phyloP scores from a whole-genome alignment of 2,329 filamentous ascomycete genomes.

The Penicillium sp. region DNA sequence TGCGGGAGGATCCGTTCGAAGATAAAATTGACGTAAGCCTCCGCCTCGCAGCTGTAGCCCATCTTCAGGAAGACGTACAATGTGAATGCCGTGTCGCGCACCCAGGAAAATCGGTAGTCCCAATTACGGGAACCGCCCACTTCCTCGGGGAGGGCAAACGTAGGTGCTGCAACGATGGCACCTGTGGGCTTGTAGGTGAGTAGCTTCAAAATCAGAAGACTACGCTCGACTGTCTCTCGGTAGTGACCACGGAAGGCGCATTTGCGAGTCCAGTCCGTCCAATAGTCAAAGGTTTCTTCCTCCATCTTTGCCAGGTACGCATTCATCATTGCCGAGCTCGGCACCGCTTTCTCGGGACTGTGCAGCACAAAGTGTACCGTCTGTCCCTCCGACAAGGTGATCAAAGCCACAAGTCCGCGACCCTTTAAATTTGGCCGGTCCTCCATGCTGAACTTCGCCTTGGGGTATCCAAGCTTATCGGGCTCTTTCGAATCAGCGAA shows the following conservation, averaged over 20 bases:
- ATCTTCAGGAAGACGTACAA: conserved; percentile 73
- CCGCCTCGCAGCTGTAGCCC: conserved; percentile 71
- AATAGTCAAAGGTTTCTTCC: conserved; percentile 67
- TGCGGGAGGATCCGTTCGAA: conserved; percentile 60
- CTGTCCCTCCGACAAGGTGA: conserved; percentile 64
- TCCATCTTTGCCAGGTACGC: conserved; percentile 61
- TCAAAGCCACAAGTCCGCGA: conserved; percentile 60
- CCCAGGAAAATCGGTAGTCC: conserved; percentile 64
- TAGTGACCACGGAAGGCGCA: conserved; percentile 70
- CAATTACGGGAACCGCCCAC: conserved; percentile 62
- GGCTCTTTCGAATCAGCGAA: conserved; percentile 61
- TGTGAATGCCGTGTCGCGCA: conserved; percentile 73
- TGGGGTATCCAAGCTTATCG: conserved; percentile 45
- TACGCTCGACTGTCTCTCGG: conserved; percentile 68
- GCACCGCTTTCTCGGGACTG: conserved; percentile 58
- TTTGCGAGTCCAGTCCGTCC: conserved; percentile 70
- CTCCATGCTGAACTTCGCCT: conserved; percentile 56
- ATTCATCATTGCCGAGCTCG: conserved; percentile 58
- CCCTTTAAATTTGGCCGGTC: conserved; percentile 54
- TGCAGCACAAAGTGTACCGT: conserved; percentile 67
- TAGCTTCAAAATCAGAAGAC: conserved; percentile 71
- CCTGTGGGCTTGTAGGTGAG: conserved; percentile 76
- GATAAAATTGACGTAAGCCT: conserved; percentile 77
- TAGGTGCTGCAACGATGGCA: conserved; percentile 72
- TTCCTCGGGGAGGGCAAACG: conserved; percentile 73